Evolutionary conservation across 192 early-diverging fungal species (phyloP).

Genomic region (Backusella psychrophila): DNA sequence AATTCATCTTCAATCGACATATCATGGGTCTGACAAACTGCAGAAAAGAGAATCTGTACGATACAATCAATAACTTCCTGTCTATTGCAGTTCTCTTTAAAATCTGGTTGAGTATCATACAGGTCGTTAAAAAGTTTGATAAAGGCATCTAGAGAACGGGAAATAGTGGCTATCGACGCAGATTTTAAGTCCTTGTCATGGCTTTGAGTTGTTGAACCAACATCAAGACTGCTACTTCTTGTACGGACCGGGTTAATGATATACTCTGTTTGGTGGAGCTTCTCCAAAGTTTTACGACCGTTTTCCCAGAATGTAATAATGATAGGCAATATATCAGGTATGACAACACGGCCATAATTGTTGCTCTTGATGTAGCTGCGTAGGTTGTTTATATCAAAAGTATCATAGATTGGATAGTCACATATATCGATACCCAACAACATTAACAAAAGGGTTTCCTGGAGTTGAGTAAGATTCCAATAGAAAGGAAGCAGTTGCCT

Average conservation of each 20-base stretch:
- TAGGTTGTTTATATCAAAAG: constrained; percentile 50
- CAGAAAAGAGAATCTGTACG: constrained; percentile 51
- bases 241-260: not conserved
- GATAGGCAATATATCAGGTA: constrained; percentile 48
- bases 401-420: constrained; percentile 43
- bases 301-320: constrained; percentile 41
- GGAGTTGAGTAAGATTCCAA: constrained; percentile 59
- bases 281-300: constrained; percentile 6
- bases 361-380: constrained; percentile 39
- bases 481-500: constrained; percentile 50
- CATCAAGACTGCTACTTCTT: constrained; percentile 10
- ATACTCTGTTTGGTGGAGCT: not conserved
- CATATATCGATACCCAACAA: constrained; percentile 54
- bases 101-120: constrained; percentile 25
- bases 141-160: not conserved
- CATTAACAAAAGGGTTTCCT: constrained; percentile 52
- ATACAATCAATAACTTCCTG: constrained; percentile 53
- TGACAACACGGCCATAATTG: constrained; percentile 18
- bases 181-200: not conserved
- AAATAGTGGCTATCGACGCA: not conserved
- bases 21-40: constrained; percentile 44
- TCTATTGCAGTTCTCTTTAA: constrained; percentile 49
- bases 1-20: constrained; percentile 46
- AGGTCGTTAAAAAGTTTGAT: constrained; percentile 16
- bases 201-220: not conserved